phyloP scores from a whole-genome alignment of 176 grass and related monocot species.

The Microstegium vimineum region DNA sequence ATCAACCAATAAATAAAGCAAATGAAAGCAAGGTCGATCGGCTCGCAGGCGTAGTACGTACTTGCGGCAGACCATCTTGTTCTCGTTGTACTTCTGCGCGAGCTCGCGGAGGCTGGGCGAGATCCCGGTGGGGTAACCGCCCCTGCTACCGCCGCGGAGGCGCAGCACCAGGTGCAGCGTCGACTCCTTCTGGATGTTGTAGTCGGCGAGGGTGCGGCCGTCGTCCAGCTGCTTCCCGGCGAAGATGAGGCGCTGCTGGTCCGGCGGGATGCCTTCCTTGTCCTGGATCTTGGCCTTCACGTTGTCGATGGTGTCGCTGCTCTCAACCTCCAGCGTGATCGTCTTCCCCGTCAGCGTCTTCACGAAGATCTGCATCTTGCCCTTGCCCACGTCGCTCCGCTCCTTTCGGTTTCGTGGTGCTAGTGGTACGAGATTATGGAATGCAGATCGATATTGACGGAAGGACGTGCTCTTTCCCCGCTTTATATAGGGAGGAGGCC shows the following conservation, averaged over 20 bases:
- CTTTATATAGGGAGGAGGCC: neutral
- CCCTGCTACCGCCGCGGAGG: conserved; percentile 31
- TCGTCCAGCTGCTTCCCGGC: conserved; percentile 73
- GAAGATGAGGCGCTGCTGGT: conserved; percentile 62
- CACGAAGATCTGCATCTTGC: conserved; percentile 54
- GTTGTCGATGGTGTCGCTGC: conserved; percentile 69
- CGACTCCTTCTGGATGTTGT: conserved; percentile 73
- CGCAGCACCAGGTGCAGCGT: conserved; percentile 64
- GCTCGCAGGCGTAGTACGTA: too few species aligned
- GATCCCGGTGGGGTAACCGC: neutral
- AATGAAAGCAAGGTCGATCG: too few species aligned
- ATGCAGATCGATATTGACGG: neutral
- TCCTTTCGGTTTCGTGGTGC: neutral
- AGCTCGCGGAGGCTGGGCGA: neutral
- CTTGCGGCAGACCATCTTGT: conserved; percentile 21
- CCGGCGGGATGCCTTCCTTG: conserved; percentile 13
- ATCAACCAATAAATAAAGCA: too few species aligned
- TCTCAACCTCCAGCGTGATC: conserved; percentile 78
- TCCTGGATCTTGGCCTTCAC: conserved; percentile 79
- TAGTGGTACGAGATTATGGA: neutral
- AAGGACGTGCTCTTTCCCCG: neutral
- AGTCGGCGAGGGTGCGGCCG: conserved; percentile 62
- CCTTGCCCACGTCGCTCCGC: neutral
- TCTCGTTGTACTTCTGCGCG: conserved; percentile 17
- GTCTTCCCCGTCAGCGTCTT: conserved; percentile 74